Percentiles rank a stretch among this genome's conserved stretches.
Evolutionary conservation across 768 basidiomycete species (phyloP).

Genomic region (Suillus occidentalis): DNA sequence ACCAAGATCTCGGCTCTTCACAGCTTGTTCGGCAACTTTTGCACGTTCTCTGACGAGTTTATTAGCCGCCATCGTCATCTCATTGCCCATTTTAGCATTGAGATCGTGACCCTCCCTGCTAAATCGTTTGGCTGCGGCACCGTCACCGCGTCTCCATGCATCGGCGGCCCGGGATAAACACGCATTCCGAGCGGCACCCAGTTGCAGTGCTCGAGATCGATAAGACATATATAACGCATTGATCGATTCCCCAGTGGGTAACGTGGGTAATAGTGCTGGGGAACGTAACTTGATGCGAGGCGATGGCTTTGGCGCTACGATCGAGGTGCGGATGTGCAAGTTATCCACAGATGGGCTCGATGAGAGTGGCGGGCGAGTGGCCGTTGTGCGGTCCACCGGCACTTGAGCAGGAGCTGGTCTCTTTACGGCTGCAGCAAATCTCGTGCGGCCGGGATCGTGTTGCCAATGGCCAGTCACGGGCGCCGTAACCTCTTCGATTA

Average conservation of each 20-base stretch:
- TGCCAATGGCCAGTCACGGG: conserved; percentile 41
- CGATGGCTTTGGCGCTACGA: conserved; percentile 78
- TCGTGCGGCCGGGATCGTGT: conserved; percentile 83
- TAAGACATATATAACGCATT: conserved; percentile 87
- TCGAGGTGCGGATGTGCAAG: conserved; percentile 62
- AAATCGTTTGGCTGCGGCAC: conserved; percentile 93
- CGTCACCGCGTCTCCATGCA: conserved; percentile 94
- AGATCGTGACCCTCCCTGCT: conserved; percentile 91
- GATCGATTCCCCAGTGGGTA: conserved; percentile 80
- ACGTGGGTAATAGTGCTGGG: conserved; percentile 81
- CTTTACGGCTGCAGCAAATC: conserved; percentile 92
- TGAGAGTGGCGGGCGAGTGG: conserved; percentile 57
- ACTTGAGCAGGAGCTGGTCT: conserved; percentile 42
- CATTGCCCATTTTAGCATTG: conserved; percentile 86
- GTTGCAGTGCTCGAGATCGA: conserved; percentile 82
- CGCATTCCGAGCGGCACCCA: conserved; percentile 92
- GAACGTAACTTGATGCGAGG: conserved; percentile 83
- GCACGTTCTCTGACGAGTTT: conserved; percentile 83
- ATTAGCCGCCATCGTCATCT: conserved; percentile 84
- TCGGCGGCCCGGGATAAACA: conserved; percentile 94
- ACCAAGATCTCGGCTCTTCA: conserved; percentile 61
- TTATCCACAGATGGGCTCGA: conserved; percentile 51
- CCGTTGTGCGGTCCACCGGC: conserved; percentile 39
- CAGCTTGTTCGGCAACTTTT: conserved; percentile 72
- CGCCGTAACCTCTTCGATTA: conserved; percentile 42